These are phyloP conservation scores for Bruguiera parviflora DNA, from an alignment of 345 rosid genomes.

Conservation along the genomic window DNA sequence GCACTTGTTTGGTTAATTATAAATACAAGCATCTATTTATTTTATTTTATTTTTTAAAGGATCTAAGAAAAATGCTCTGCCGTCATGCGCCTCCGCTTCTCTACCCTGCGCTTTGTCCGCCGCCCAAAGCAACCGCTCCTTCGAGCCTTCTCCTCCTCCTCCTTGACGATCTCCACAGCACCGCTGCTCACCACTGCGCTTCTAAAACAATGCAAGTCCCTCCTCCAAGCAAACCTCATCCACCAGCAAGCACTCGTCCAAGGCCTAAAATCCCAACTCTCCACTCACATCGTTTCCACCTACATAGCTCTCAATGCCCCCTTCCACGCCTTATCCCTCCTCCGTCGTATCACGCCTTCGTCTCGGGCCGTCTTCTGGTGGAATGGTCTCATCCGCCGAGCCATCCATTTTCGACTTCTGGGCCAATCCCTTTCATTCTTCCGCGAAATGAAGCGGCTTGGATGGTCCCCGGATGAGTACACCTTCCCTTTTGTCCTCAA, in stretches of 20 bases:
- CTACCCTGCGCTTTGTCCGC: neutral
- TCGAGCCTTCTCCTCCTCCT: neutral
- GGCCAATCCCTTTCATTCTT: constrained; percentile 38
- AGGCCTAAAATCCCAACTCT: constrained; percentile 38
- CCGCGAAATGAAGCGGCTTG: constrained; percentile 44
- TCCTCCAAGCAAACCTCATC: constrained; percentile 47
- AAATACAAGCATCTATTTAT: too few relatives aligned
- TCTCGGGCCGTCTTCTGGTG: constrained; percentile 54
- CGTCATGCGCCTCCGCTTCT: constrained; percentile 7
- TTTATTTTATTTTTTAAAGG: too few relatives aligned
- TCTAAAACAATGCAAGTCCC: constrained; percentile 54
- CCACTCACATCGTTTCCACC: constrained; percentile 57
- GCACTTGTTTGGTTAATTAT: too few relatives aligned
- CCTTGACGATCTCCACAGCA: constrained; percentile 10
- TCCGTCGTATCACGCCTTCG: constrained; percentile 46
- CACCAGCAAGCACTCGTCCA: constrained; percentile 62
- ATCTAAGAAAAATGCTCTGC: neutral
- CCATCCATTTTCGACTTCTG: constrained; percentile 34
- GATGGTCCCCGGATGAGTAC: constrained; percentile 69
- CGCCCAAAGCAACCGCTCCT: neutral
- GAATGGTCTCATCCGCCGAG: constrained; percentile 61
- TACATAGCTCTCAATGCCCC: constrained; percentile 55
- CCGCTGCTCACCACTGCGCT: constrained; percentile 32
- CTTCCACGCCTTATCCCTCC: constrained; percentile 48
- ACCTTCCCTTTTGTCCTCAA: constrained; percentile 76